Percentiles rank a stretch among this genome's conserved stretches.
Conservation (phyloP, 345 rosid species). For the Aquilaria sinensis region DNA sequence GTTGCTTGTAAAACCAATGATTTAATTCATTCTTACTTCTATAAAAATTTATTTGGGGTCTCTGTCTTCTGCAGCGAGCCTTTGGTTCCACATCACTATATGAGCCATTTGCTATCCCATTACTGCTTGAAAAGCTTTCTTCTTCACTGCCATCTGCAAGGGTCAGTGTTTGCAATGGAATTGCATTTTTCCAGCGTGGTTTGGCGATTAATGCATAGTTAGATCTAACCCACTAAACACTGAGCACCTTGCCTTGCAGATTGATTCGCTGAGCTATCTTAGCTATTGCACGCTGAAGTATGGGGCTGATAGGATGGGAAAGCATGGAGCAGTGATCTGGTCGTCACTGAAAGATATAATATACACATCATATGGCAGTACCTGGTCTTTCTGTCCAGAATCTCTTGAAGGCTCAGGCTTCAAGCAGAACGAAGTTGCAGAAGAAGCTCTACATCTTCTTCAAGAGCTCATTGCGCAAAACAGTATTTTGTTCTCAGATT, state of each 20-base stretch:
- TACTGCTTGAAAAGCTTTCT: constrained; percentile 91
- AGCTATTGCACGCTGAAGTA: constrained; percentile 48
- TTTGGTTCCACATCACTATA: constrained; percentile 77
- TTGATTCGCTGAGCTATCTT: constrained; percentile 86
- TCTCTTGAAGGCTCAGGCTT: constrained; percentile 35
- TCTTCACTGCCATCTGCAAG: constrained; percentile 80
- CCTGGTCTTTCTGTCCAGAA: constrained; percentile 34
- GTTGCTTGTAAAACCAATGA: background rate
- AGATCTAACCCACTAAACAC: background rate
- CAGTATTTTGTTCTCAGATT: constrained; percentile 33
- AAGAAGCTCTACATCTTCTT: constrained; percentile 56
- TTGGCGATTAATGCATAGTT: too few relatives aligned
- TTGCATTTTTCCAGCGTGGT: too few relatives aligned
- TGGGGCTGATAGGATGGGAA: constrained; percentile 59
- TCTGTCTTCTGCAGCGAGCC: constrained; percentile 47
- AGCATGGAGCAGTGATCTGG: constrained; percentile 67
- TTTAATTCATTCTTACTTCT: background rate
- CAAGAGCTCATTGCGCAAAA: constrained; percentile 52
- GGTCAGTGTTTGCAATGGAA: constrained; percentile 33
- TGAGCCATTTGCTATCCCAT: constrained; percentile 82
- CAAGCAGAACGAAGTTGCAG: constrained; percentile 42
- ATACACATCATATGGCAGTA: constrained; percentile 39
- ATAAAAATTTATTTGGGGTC: background rate
- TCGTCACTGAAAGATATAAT: constrained; percentile 55
- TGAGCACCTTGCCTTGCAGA: constrained; percentile 29